These are phyloP conservation scores for Microbotryomycetes sp. DNA, from an alignment of 1,284 basidiomycete genomes.

Conservation along the genomic window DNA sequence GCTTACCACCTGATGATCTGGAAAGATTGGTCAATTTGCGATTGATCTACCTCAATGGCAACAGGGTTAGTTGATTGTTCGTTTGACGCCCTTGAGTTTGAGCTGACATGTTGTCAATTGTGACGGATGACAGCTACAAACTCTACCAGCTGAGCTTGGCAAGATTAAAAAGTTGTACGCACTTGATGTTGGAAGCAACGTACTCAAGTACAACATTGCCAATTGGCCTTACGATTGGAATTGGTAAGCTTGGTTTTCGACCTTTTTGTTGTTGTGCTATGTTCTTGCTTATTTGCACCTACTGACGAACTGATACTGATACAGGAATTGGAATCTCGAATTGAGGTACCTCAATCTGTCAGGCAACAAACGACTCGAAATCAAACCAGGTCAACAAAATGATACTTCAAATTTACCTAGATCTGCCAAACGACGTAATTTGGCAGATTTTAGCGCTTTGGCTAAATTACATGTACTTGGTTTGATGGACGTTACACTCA, in stretches of 20 bases:
- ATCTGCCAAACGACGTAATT: constrained; percentile 45
- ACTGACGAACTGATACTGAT: constrained; percentile 11
- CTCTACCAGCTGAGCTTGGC: constrained; percentile 81
- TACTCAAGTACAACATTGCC: constrained; percentile 94
- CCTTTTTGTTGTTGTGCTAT: no score
- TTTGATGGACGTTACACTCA: constrained; percentile 95
- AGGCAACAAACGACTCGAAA: constrained; percentile 80
- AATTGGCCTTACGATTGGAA: constrained; percentile 99
- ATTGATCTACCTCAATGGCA: constrained; percentile 86
- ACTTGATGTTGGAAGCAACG: constrained; percentile 90
- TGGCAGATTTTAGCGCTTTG: constrained; percentile 83
- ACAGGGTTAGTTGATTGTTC: constrained; percentile 52
- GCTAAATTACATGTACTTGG: constrained; percentile 79
- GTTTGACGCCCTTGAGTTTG: background rate
- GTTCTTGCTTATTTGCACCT: background rate
- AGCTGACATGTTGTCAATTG: background rate
- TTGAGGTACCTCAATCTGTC: constrained; percentile 85
- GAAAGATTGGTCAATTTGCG: constrained; percentile 60
- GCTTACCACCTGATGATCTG: constrained; percentile 81
- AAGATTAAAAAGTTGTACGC: constrained; percentile 72
- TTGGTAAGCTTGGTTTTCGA: constrained; percentile 63
- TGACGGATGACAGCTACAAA: constrained; percentile 54
- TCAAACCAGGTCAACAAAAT: constrained; percentile 55
- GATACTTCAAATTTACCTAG: constrained; percentile 37
- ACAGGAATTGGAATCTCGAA: constrained; percentile 94